Base-by-base conservation (phyloP, 2,329 filamentous ascomycete species). In the Aureobasidium zeae region DNA sequence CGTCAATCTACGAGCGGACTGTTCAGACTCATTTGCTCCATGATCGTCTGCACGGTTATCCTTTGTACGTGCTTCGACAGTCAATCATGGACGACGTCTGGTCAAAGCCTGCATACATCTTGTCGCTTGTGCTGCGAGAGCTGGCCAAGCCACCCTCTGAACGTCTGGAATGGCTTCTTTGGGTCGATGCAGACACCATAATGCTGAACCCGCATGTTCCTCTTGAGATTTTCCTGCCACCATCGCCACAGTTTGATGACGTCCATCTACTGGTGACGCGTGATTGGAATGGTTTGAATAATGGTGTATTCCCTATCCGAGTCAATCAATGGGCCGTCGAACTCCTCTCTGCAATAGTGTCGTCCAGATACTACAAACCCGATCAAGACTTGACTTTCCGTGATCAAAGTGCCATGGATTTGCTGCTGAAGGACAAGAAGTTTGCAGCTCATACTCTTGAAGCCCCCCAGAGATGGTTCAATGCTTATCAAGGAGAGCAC, bases 61-160 rank as follows among this genome's bases (percentile, higher is more conserved):
- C 65, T 6, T 52, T 68, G 5, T 59, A 64, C 29, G 59, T 70
- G 5, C 54, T 69, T 34, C 64, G 65, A 4, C 56, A 65, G 25
- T 50, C 59, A 2, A 55, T 70, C 1, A 52, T 69, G 12, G 64
- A 67, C 36, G 62, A 64, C 28, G 56, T 65, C 4, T 70, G 67
- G 66, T 65, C 60, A 35, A 70, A 70, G 43, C 60, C 61, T 2
- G 67, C 64, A 2, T 68, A 67, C 48, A 62, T 70, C 22, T 54
- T 68, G 8, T 57, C 59, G 9, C 50, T 67, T 5, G 51, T 68
- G 8, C 54, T 66, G 39, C 51, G 56, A 3, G 62, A 64, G 49
- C 56, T 65, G 46, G 44, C 57, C 7, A 64, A 65, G 47, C 62
- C 63, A 0, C 55, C 57, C 10, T 55, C 52, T 16, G 56, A 66